These are phyloP conservation scores for Colletotrichum sp. DNA, from an alignment of 2,329 filamentous ascomycete genomes.

Conservation along the genomic window DNA sequence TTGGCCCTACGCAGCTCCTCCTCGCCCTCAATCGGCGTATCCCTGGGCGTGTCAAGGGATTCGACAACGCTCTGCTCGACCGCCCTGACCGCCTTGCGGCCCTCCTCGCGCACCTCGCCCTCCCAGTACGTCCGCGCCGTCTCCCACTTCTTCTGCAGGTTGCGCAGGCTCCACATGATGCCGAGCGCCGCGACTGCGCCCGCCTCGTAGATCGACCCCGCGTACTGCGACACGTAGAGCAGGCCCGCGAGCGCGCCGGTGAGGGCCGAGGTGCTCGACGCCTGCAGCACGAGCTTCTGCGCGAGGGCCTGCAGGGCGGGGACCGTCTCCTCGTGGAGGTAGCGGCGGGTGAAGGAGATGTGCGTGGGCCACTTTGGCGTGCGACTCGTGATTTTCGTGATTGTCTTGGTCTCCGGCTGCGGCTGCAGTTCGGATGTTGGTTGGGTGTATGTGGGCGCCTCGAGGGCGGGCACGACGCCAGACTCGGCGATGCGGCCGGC, in stretches of 20 bases:
- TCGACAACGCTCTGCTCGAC: constrained; percentile 58
- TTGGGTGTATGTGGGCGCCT: constrained; percentile 36
- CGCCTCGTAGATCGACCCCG: constrained; percentile 63
- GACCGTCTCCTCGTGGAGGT: constrained; percentile 70
- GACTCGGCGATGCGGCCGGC: constrained; percentile 73
- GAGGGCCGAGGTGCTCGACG: constrained; percentile 73
- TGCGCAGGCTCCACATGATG: constrained; percentile 61
- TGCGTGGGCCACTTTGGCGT: constrained; percentile 71
- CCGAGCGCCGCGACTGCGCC: constrained; percentile 67
- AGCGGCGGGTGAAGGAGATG: constrained; percentile 73
- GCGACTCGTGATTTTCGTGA: constrained; percentile 16
- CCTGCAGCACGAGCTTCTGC: constrained; percentile 77
- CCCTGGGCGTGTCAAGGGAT: constrained; percentile 43
- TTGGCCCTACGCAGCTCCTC: constrained; percentile 45
- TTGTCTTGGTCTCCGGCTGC: background rate
- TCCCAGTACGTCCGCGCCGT: constrained; percentile 66
- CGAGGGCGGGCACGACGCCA: constrained; percentile 25
- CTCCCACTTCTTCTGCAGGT: constrained; percentile 70
- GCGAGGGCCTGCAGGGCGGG: constrained; percentile 75
- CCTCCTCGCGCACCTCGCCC: constrained; percentile 70
- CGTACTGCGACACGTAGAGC: constrained; percentile 60
- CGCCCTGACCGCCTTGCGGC: constrained; percentile 64
- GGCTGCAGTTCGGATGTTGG: constrained; percentile 30
- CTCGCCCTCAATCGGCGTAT: constrained; percentile 26
- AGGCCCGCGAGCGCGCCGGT: constrained; percentile 60